Conservation (phyloP, 495 filamentous ascomycete genomes). For the Bryoglossum gracile region DNA sequence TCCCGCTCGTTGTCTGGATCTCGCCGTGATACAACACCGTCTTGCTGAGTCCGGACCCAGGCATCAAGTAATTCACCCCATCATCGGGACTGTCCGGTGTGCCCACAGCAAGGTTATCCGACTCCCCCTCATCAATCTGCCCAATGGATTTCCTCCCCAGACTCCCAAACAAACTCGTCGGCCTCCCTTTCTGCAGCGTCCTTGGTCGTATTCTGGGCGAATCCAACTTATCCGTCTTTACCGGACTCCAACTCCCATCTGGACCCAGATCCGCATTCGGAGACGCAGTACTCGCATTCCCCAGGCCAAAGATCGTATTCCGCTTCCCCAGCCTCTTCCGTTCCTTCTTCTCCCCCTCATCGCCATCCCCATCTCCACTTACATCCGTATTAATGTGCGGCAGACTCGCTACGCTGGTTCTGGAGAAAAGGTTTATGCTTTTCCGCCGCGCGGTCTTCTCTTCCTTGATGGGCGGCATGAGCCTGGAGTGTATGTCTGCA, state of each 20-base stretch:
- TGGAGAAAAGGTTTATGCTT: conserved; percentile 19
- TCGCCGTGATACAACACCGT: conserved; percentile 48
- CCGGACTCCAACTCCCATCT: conserved; percentile 17
- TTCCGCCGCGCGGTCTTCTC: conserved; percentile 11
- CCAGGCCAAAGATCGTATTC: conserved; percentile 19
- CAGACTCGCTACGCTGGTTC: conserved; percentile 4
- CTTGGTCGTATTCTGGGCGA: conserved; percentile 20
- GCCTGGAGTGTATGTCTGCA: conserved; percentile 12
- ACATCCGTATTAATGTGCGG: conserved; percentile 18
- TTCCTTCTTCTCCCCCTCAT: conserved; percentile 13
- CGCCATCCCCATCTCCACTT: background rate
- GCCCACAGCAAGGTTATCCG: conserved; percentile 4
- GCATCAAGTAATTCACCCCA: background rate
- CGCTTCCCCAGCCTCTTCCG: conserved; percentile 18
- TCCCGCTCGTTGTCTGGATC: conserved; percentile 69
- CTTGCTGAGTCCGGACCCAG: conserved; percentile 2
- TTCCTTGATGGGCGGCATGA: conserved; percentile 14
- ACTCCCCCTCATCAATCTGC: conserved; percentile 17
- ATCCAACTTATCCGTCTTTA: conserved; percentile 4
- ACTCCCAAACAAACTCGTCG: conserved; percentile 24
- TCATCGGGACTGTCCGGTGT: conserved; percentile 15
- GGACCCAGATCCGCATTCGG: conserved; percentile 8
- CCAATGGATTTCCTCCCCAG: conserved; percentile 18
- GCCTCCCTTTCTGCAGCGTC: conserved; percentile 23
- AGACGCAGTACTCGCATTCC: too few relatives aligned